Percentiles rank a stretch among this genome's conserved stretches.
Evolutionary conservation across 805 yeast species (phyloP).

Genomic region (Sugiyamaella qingdaonensis): DNA sequence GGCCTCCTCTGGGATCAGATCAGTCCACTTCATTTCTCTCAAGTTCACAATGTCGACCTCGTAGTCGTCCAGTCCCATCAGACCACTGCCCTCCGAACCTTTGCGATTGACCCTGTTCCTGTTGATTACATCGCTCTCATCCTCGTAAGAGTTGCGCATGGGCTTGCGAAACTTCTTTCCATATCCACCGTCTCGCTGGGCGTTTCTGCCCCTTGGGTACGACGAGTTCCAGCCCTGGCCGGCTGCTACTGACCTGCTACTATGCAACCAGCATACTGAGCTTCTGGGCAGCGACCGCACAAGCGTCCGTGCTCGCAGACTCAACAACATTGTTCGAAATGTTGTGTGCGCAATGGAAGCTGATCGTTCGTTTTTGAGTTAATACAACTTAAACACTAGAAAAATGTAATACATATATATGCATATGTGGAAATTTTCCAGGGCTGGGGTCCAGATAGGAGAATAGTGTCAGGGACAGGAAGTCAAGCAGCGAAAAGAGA

Average conservation of each 20-base stretch:
- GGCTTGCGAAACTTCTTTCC: not conserved
- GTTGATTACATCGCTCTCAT: conserved; percentile 10
- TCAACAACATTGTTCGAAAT: no score
- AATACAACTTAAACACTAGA: no score
- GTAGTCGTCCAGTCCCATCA: conserved; percentile 29
- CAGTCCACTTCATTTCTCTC: conserved; percentile 24
- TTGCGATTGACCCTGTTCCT: conserved; percentile 10
- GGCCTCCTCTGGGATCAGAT: conserved; percentile 18
- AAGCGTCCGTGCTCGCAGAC: no score
- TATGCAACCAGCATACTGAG: not conserved
- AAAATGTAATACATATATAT: no score
- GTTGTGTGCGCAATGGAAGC: no score
- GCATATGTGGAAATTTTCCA: no score
- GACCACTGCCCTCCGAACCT: conserved; percentile 29
- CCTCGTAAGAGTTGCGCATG: not conserved
- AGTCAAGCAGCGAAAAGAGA: no score
- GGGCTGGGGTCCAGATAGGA: no score
- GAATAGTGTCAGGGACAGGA: no score
- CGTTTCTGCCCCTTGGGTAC: not conserved
- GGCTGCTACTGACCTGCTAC: not conserved
- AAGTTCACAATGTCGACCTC: conserved; percentile 26
- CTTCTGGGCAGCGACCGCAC: no score
- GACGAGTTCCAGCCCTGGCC: not conserved
- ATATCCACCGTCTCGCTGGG: not conserved
- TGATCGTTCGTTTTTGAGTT: no score